phyloP scores from a whole-genome alignment of 1,284 basidiomycete genomes.

The Wallemia ichthyophaga region DNA sequence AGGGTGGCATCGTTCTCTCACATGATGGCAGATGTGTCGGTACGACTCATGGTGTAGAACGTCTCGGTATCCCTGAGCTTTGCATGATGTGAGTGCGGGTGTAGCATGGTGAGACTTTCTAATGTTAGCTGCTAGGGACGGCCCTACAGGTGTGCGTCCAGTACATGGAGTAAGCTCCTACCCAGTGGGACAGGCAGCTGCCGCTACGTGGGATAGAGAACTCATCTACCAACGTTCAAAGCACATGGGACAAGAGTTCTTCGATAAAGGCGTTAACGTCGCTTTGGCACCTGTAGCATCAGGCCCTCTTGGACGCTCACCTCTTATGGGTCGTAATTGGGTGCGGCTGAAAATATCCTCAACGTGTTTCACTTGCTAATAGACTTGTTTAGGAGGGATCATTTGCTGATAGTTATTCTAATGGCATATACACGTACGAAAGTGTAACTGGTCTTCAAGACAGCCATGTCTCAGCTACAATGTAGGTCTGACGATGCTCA shows the following conservation, averaged over 20 bases:
- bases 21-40: conserved; percentile 28
- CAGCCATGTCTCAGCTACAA: not conserved
- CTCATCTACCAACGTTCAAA: conserved; percentile 17
- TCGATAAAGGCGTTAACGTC: not conserved
- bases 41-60: conserved; percentile 10
- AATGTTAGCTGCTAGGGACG: conserved; percentile 14
- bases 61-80: not conserved
- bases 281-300: not conserved
- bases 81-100: not conserved
- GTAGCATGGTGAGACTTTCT: not conserved
- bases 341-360: too few species aligned
- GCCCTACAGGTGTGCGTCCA: conserved; percentile 26
- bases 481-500: not conserved
- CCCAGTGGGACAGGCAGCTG: conserved; percentile 19
- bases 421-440: not conserved
- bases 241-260: not conserved
- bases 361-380: too few species aligned
- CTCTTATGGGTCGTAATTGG: not conserved
- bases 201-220: conserved; percentile 19
- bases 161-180: conserved; percentile 10
- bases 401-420: not conserved
- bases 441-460: not conserved
- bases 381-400: too few species aligned
- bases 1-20: conserved; percentile 14
- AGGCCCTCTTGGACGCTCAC: not conserved